phyloP scores from a whole-genome alignment of 352 stramenopile genomes.

The Globisporangium carolinianum region DNA sequence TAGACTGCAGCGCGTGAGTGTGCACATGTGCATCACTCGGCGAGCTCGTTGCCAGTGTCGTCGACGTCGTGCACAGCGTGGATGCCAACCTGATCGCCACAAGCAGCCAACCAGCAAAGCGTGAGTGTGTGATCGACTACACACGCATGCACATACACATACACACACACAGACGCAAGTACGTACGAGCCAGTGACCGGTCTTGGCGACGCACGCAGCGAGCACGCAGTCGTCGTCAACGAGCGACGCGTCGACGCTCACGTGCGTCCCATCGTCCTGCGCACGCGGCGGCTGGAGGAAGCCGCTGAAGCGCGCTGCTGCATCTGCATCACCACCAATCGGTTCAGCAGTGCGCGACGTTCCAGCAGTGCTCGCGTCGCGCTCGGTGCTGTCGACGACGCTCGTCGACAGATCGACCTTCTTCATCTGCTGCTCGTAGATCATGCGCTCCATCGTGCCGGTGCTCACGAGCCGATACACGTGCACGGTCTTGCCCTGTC shows the following conservation, averaged over 20 bases:
- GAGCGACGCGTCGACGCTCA: slow-evolving; percentile 25
- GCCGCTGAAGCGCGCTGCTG: slow-evolving; percentile 28
- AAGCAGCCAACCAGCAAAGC: slow-evolving; percentile 1
- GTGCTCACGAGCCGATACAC: slow-evolving; percentile 91
- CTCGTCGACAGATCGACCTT: slow-evolving; percentile 75
- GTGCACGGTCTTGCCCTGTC: slow-evolving; percentile 83
- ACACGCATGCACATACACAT: no score
- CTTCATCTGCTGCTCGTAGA: slow-evolving; percentile 88
- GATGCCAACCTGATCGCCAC: slow-evolving; percentile 30
- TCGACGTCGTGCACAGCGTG: slow-evolving; percentile 31
- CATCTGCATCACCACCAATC: slow-evolving; percentile 5
- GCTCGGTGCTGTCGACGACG: slow-evolving; percentile 47
- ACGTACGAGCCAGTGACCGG: slow-evolving; percentile 57
- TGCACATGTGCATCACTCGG: not conserved
- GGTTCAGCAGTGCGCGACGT: not conserved
- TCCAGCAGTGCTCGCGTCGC: slow-evolving; percentile 8
- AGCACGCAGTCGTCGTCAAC: slow-evolving; percentile 53
- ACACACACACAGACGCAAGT: not conserved
- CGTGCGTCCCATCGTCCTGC: slow-evolving; percentile 20
- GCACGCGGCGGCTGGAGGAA: slow-evolving; percentile 47
- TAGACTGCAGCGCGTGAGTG: no score
- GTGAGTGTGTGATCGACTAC: not conserved
- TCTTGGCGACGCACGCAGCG: slow-evolving; percentile 43
- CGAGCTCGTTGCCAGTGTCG: slow-evolving; percentile 1
- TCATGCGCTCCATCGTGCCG: slow-evolving; percentile 90